A percentile compares a stretch with the other conserved stretches of the same genome.
Evolutionary conservation across 768 basidiomycete genomes (phyloP).

Genomic region (Botryobasidium botryosum): DNA sequence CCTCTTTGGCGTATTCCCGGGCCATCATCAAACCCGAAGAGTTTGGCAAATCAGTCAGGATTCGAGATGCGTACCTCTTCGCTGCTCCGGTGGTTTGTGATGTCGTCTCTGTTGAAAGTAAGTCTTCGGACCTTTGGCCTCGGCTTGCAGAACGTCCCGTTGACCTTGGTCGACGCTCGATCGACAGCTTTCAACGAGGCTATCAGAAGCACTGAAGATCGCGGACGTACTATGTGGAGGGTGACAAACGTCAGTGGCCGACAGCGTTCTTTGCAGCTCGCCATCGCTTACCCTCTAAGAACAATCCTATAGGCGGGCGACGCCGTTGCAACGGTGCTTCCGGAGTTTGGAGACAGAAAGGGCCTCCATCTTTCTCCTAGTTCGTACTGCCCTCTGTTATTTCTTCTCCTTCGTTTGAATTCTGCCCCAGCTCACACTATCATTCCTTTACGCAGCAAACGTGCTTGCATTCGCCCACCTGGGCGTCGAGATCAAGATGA

Average conservation of each 20-base stretch:
- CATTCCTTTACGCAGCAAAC: not conserved
- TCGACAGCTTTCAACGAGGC: constrained; percentile 8
- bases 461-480: constrained; percentile 6
- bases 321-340: constrained; percentile 5
- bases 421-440: not conserved
- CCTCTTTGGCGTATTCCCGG: constrained; percentile 7
- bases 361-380: not conserved
- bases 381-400: not conserved
- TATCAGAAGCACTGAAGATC: not conserved
- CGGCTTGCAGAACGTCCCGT: too few relatives aligned
- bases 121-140: not conserved
- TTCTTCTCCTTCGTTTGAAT: not conserved
- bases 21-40: constrained; percentile 2
- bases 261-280: not conserved
- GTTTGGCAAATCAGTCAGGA: not conserved
- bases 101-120: constrained; percentile 2
- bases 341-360: constrained; percentile 5
- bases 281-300: too few relatives aligned
- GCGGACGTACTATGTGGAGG: constrained; percentile 4
- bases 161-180: too few relatives aligned
- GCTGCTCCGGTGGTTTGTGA: constrained; percentile 7
- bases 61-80: constrained; percentile 9
- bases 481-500: constrained; percentile 4
- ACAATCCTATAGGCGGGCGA: not conserved
- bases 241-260: constrained; percentile 1